These are phyloP conservation scores for Penicillium polonicum DNA, from an alignment of 2,329 filamentous ascomycete genomes.

Conservation along the genomic window DNA sequence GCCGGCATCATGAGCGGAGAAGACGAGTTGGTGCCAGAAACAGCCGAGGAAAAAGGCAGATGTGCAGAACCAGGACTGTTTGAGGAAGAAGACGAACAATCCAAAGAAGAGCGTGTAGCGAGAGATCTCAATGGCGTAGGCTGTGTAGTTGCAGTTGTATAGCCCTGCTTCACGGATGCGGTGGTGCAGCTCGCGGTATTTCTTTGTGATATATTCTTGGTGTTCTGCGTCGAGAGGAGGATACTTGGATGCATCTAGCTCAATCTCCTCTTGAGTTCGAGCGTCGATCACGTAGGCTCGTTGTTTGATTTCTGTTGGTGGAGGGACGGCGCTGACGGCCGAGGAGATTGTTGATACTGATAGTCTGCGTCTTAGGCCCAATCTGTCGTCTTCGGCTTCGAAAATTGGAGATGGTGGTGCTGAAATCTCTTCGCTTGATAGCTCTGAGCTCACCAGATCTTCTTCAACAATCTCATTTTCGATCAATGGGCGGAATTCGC, in stretches of 20 bases:
- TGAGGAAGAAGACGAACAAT: slow-evolving; percentile 51
- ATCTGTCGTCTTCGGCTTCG: slow-evolving; percentile 46
- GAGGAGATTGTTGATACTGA: slow-evolving; percentile 27
- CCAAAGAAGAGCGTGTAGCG: slow-evolving; percentile 67
- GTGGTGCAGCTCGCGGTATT: slow-evolving; percentile 38
- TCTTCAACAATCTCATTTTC: slow-evolving; percentile 38
- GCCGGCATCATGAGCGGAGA: slow-evolving; percentile 86
- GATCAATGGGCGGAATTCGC: slow-evolving; percentile 61
- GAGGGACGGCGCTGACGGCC: slow-evolving; percentile 19
- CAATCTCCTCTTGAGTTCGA: slow-evolving; percentile 70
- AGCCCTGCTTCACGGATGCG: slow-evolving; percentile 61
- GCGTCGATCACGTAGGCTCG: slow-evolving; percentile 66
- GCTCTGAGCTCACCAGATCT: slow-evolving; percentile 20
- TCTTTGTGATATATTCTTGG: slow-evolving; percentile 70
- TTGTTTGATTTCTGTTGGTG: slow-evolving; percentile 23
- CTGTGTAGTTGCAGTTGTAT: slow-evolving; percentile 74
- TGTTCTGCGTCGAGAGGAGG: slow-evolving; percentile 69
- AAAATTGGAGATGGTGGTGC: slow-evolving; percentile 56
- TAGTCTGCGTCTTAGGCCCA: slow-evolving; percentile 34
- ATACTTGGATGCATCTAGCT: slow-evolving; percentile 72
- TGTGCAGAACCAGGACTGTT: slow-evolving; percentile 61
- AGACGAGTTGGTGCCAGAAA: slow-evolving; percentile 91
- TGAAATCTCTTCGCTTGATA: slow-evolving; percentile 54
- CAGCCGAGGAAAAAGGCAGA: slow-evolving; percentile 73
- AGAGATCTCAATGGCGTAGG: slow-evolving; percentile 67